Percentiles rank a stretch among this genome's conserved stretches.
Evolutionary conservation across 2,329 filamentous ascomycete genomes (phyloP).

Genomic region (Sclerotinia trifoliorum): DNA sequence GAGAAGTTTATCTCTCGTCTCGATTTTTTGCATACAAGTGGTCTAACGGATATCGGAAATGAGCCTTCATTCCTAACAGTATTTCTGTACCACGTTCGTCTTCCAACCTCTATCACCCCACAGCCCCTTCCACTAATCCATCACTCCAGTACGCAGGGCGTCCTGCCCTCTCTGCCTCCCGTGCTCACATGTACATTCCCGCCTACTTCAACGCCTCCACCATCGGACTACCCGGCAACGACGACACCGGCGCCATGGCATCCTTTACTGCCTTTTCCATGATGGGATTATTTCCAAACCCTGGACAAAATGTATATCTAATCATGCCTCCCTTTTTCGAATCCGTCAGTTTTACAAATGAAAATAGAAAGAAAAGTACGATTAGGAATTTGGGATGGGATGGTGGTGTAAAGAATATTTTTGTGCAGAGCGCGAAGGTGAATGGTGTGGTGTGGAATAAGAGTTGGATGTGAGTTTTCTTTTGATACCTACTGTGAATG

Average conservation of each 20-base stretch:
- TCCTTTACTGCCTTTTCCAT: slow-evolving; percentile 34
- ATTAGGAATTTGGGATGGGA: slow-evolving; percentile 63
- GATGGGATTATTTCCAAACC: slow-evolving; percentile 58
- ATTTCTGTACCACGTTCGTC: slow-evolving; percentile 59
- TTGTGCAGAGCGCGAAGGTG: slow-evolving; percentile 62
- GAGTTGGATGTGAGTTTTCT: slow-evolving; percentile 55
- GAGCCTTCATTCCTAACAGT: slow-evolving; percentile 62
- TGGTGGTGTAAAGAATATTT: slow-evolving; percentile 54
- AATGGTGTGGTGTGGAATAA: slow-evolving; percentile 58
- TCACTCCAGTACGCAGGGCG: slow-evolving; percentile 55
- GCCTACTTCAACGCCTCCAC: slow-evolving; percentile 58
- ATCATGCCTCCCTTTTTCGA: slow-evolving; percentile 67
- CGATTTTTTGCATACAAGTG: slow-evolving; percentile 60
- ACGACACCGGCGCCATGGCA: slow-evolving; percentile 64
- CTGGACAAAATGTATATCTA: slow-evolving; percentile 67
- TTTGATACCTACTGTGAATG: neutral
- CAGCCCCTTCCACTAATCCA: neutral
- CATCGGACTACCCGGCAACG: slow-evolving; percentile 65
- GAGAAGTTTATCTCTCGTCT: slow-evolving; percentile 57
- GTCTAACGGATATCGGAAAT: slow-evolving; percentile 64
- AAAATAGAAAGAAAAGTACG: slow-evolving; percentile 58
- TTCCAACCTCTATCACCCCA: neutral
- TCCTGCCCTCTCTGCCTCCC: slow-evolving; percentile 46
- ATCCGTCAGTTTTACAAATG: slow-evolving; percentile 55
- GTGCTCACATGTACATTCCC: slow-evolving; percentile 64